phyloP scores from a whole-genome alignment of 495 filamentous ascomycete genomes.

The Thermothielavioides terrestris region DNA sequence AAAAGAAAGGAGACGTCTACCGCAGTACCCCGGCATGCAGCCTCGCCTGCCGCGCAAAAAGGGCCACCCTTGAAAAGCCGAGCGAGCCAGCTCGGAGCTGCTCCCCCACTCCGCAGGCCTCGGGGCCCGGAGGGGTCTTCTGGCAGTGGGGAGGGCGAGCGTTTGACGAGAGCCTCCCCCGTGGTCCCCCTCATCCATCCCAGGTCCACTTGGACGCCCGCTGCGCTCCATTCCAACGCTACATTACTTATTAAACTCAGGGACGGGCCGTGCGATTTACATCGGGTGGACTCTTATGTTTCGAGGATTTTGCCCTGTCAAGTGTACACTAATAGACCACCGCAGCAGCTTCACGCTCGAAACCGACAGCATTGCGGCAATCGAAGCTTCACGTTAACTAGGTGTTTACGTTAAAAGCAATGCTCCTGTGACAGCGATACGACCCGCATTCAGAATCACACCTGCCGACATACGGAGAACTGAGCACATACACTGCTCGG shows the following conservation, averaged over 20 bases:
- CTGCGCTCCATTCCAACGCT: background rate
- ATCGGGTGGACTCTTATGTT: background rate
- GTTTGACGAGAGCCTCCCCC: conserved; percentile 1
- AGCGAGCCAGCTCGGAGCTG: background rate
- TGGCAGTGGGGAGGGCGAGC: too few relatives aligned
- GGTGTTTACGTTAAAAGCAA: too few relatives aligned
- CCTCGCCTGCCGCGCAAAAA: background rate
- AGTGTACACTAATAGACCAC: too few relatives aligned
- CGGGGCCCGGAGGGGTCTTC: background rate
- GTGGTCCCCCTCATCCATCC: background rate
- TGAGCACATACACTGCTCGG: too few relatives aligned
- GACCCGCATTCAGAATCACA: too few relatives aligned
- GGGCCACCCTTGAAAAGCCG: background rate
- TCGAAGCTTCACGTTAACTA: too few relatives aligned
- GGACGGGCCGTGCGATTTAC: conserved; percentile 1
- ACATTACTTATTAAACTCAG: background rate
- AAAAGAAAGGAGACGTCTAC: too few relatives aligned
- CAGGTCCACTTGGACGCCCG: background rate
- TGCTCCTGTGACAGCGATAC: too few relatives aligned
- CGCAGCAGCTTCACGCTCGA: too few relatives aligned
- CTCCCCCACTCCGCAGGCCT: conserved; percentile 1
- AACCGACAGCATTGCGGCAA: background rate
- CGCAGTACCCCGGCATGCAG: background rate
- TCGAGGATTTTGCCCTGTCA: background rate
- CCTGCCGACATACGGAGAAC: too few relatives aligned